Conservation (phyloP, 2,329 filamentous ascomycete species). For the Aspergillus udagawae region DNA sequence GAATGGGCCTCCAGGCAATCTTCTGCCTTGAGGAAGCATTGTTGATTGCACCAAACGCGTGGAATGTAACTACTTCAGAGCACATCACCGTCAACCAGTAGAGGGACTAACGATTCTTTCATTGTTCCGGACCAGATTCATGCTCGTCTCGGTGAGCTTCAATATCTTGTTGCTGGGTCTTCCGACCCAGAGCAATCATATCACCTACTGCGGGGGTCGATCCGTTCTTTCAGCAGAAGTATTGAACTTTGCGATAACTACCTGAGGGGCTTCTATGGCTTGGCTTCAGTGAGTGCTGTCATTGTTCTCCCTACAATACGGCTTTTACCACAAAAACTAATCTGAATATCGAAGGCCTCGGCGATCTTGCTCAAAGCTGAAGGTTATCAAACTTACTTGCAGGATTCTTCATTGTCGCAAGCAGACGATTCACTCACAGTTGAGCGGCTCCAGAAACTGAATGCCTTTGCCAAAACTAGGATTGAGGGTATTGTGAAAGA, state of each 20-base stretch:
- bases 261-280: slow-evolving; percentile 83
- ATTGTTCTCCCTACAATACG: background rate
- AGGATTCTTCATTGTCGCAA: slow-evolving; percentile 5
- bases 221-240: slow-evolving; percentile 83
- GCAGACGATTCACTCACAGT: slow-evolving; percentile 14
- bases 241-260: slow-evolving; percentile 94
- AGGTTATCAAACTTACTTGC: slow-evolving; percentile 3
- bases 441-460: slow-evolving; percentile 29
- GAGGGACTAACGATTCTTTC: slow-evolving; percentile 4
- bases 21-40: slow-evolving; percentile 89
- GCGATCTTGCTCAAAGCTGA: slow-evolving; percentile 20
- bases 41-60: slow-evolving; percentile 81
- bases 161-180: slow-evolving; percentile 60
- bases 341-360: slow-evolving; percentile 21
- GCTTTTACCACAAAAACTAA: background rate
- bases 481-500: slow-evolving; percentile 35
- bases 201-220: slow-evolving; percentile 63
- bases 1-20: slow-evolving; percentile 75
- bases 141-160: slow-evolving; percentile 77
- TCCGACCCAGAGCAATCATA: slow-evolving; percentile 34
- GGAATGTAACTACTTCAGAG: slow-evolving; percentile 65
- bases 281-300: slow-evolving; percentile 64
- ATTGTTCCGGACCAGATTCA: slow-evolving; percentile 59
- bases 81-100: background rate
- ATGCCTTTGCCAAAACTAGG: slow-evolving; percentile 33